Evolutionary conservation across 2,329 filamentous ascomycete genomes (phyloP), one percentile per base, ranked within the genome.

Genomic region (Penicillium verrucosum): DNA sequence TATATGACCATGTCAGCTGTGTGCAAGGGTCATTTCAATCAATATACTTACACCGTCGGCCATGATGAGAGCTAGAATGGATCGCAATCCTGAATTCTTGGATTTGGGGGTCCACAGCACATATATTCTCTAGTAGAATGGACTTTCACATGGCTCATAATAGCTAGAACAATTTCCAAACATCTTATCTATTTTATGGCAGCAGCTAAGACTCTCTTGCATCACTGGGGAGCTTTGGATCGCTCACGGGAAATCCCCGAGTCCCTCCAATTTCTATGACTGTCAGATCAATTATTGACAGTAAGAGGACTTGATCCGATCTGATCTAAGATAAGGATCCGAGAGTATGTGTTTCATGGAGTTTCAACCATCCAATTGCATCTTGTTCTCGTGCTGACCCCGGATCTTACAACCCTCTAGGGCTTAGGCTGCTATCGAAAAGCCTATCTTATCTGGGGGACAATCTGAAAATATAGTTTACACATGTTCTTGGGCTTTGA

Each of bases 331-430:
- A 59, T 62, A 57, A 61, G 50, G 41, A 59, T 49, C 38, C 51
- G 49, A 59, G 36, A 29, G 32, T 3, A 5, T 12, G 8, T 9
- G 9, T 16, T 29, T 11, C 16, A 21, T 41, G 5, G 29, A 14
- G n/a, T 58, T 54, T 55, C 54, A 50, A 57, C 16, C 32, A 40
- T 61, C 58, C 60, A 63, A 63, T 54, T 18, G 56, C 10, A 25
- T 47, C 23, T 43, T 30, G 5, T 36, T 32, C 21, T 54, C n/a
- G 6, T 40, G 25, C 21, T 25, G 21, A 52, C 51, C 51, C 60
- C 60, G 58, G 60, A 63, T 64, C 56, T 30, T 38, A 58, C 50
- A 55, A 25, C 60, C 61, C 25, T 58, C 40, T 61, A 30, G 49
- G 58, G 61, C 41, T 60, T 63, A 62, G 61, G 51, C 14, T 44